A percentile compares a stretch with the other conserved stretches of the same genome.
phyloP scores from a whole-genome alignment of 768 basidiomycete genomes.

The Lentinula guzmanii region DNA sequence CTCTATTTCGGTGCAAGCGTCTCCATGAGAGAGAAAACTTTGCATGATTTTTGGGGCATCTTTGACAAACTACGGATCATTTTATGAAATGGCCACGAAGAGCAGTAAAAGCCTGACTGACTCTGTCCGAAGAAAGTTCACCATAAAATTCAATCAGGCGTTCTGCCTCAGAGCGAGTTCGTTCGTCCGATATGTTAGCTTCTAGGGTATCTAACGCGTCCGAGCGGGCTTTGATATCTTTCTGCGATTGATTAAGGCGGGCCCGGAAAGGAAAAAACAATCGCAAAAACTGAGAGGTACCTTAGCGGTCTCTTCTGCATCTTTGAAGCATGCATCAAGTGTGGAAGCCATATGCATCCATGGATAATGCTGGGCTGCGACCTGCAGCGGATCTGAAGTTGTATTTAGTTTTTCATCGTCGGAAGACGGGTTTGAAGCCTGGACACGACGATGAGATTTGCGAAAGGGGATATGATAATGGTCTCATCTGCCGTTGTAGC shows the following conservation, averaged over 20 bases:
- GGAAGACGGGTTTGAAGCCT: background rate
- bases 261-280: background rate
- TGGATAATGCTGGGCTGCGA: slow-evolving; percentile 49
- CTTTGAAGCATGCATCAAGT: slow-evolving; percentile 43
- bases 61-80: slow-evolving; percentile 28
- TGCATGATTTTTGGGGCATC: slow-evolving; percentile 45
- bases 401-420: background rate
- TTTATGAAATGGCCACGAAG: background rate
- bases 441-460: background rate
- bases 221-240: slow-evolving; percentile 27
- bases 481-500: background rate
- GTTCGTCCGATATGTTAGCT: slow-evolving; percentile 33
- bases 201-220: slow-evolving; percentile 32
- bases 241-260: slow-evolving; percentile 16
- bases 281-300: slow-evolving; percentile 14
- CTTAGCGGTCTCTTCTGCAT: slow-evolving; percentile 29
- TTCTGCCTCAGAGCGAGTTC: slow-evolving; percentile 37
- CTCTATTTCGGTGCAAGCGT: slow-evolving; percentile 34
- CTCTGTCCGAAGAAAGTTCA: slow-evolving; percentile 32
- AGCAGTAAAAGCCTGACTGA: slow-evolving; percentile 7
- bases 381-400: slow-evolving; percentile 32
- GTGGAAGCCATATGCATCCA: slow-evolving; percentile 59
- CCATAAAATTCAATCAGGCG: slow-evolving; percentile 38
- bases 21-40: slow-evolving; percentile 39
- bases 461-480: background rate